Percentiles rank a stretch among this genome's conserved stretches.
Evolutionary conservation across 345 rosid species (phyloP).

Genomic region (Ceriops tagal): DNA sequence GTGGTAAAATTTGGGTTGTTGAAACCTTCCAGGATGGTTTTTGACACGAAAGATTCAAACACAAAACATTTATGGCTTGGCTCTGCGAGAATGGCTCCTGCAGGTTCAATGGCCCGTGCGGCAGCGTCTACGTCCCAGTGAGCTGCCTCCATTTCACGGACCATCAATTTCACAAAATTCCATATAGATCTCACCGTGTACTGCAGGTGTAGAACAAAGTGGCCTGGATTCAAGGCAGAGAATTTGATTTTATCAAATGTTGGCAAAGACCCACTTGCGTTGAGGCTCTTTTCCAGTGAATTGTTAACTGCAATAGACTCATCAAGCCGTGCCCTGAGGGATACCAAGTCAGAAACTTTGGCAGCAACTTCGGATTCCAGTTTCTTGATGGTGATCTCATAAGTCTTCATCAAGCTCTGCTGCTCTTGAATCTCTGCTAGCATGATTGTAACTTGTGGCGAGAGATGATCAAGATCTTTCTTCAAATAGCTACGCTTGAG

Average conservation of each 20-base stretch:
- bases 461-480: conserved; percentile 60
- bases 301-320: conserved; percentile 38
- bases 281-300: conserved; percentile 57
- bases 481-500: conserved; percentile 63
- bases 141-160: conserved; percentile 75
- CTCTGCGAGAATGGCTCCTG: conserved; percentile 27
- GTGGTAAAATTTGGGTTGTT: conserved; percentile 36
- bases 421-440: conserved; percentile 95
- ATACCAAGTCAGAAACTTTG: conserved; percentile 41
- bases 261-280: conserved; percentile 56
- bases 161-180: conserved; percentile 58
- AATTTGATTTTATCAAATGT: conserved; percentile 47
- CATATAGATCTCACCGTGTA: conserved; percentile 55
- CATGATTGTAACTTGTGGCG: conserved; percentile 85
- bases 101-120: conserved; percentile 52
- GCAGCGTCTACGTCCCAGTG: conserved; percentile 83
- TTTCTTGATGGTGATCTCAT: conserved; percentile 71
- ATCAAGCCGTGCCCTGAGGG: conserved; percentile 35
- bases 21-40: conserved; percentile 66
- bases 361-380: conserved; percentile 45
- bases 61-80: conserved; percentile 53
- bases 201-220: conserved; percentile 59
- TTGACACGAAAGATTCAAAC: conserved; percentile 70
- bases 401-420: conserved; percentile 85
- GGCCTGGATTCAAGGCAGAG: conserved; percentile 35